Base-by-base conservation (phyloP, 495 filamentous ascomycete species). In the Penicillium coffeae region DNA sequence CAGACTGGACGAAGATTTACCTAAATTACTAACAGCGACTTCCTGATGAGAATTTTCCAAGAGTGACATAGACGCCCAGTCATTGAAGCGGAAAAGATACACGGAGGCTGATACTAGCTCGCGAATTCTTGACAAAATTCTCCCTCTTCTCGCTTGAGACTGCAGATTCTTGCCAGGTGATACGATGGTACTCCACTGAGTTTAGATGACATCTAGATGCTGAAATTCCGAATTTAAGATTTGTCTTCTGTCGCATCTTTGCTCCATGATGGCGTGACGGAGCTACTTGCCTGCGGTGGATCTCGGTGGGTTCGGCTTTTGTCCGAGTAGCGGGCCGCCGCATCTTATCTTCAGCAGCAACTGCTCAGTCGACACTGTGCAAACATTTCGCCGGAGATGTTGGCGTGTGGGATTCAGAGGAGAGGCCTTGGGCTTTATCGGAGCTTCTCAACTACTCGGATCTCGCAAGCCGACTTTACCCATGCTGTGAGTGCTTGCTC, bases 391-490 rank as follows among this genome's bases (percentile, higher is more conserved):
- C 12, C 27, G 55, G 32, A 44, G n/a, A 57, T 61, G 36, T 56
- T 51, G 20, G 37, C 58, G 25, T 34, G 55, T 39, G 51, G 48
- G n/a, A 35, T 63, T 43, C 38, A 43, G 19, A 45, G 20, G 35
- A 47, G 52, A 21, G 30, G 50, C 20, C 42, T 57, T n/a, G 53
- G 25, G 25, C 47, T 50, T 33, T 45, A 47, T 33, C 70, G 73
- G 45, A 51, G 45, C 20, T 77, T 79, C 52, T 74, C 70, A n/a
- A 74, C 49, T 35, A 53, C 68, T 27, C 52, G 52, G 39, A 33
- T 45, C 13, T 45, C 27, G 16, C 57, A 58, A 14, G 80, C 86
- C 25, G 89, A 95, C 64, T 93, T 91, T 68, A 90, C 87, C 16
- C 89, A 95, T 77, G 87, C 84, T 32, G 84, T 89, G 64, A 56